Conservation (phyloP, 2,329 filamentous ascomycete species). For the Colletotrichum abscissum region DNA sequence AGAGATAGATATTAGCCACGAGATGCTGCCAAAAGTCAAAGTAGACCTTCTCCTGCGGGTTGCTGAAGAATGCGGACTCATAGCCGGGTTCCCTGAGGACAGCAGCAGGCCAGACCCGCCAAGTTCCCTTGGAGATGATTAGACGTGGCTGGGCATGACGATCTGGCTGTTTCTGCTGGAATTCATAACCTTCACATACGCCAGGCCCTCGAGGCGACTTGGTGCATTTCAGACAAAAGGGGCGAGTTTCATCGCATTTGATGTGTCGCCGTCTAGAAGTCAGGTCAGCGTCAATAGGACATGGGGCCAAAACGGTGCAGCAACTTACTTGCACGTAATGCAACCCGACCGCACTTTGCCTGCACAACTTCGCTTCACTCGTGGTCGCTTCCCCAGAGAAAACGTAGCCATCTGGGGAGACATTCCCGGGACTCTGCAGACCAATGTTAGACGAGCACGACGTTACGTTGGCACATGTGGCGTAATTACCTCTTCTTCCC, state of each 20-base stretch:
- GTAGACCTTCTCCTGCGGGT: constrained; percentile 47
- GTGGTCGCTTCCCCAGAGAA: not conserved
- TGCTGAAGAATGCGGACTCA: constrained; percentile 49
- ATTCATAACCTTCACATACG: constrained; percentile 39
- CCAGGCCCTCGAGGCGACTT: constrained; percentile 55
- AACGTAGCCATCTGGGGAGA: constrained; percentile 22
- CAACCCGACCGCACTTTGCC: constrained; percentile 33
- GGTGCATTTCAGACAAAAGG: constrained; percentile 53
- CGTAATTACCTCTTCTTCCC: constrained; percentile 15
- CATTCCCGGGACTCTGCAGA: constrained; percentile 4
- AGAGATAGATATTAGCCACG: constrained; percentile 43
- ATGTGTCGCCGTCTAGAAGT: constrained; percentile 46
- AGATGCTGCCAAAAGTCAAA: constrained; percentile 52
- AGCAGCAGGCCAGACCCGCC: not conserved
- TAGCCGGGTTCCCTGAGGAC: constrained; percentile 47
- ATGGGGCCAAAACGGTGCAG: no score
- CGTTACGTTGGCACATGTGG: not conserved
- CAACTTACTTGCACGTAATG: constrained; percentile 36
- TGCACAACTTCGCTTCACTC: constrained; percentile 1
- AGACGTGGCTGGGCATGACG: constrained; percentile 12
- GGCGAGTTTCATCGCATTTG: constrained; percentile 55
- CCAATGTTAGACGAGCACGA: not conserved
- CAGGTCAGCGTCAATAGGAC: not conserved
- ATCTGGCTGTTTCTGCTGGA: constrained; percentile 5
- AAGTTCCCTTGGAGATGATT: constrained; percentile 6